A percentile compares a stretch with the other conserved stretches of the same genome.
These are phyloP conservation scores for Acephala macrosclerotiorum DNA, from an alignment of 2,329 filamentous ascomycete genomes.

Conservation along the genomic window DNA sequence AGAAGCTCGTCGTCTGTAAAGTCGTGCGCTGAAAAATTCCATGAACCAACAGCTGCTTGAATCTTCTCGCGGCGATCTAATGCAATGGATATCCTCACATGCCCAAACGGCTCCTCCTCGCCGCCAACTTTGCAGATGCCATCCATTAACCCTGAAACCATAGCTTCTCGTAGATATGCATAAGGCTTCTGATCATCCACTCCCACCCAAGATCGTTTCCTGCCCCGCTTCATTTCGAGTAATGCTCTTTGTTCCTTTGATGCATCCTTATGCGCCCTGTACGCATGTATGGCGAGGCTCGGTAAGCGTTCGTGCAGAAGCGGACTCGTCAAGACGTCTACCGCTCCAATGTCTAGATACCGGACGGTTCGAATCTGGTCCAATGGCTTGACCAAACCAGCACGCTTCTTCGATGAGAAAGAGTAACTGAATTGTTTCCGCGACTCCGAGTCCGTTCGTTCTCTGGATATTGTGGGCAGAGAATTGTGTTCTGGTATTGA, in stretches of 20 bases:
- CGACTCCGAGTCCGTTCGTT: slow-evolving; percentile 30
- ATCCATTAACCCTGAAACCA: slow-evolving; percentile 91
- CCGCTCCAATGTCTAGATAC: slow-evolving; percentile 85
- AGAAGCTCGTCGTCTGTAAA: slow-evolving; percentile 91
- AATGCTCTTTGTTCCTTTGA: slow-evolving; percentile 76
- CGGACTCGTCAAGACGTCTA: slow-evolving; percentile 85
- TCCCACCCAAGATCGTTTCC: slow-evolving; percentile 92
- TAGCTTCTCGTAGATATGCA: slow-evolving; percentile 87
- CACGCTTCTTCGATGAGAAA: slow-evolving; percentile 32
- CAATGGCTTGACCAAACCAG: slow-evolving; percentile 48
- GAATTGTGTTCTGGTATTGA: slow-evolving; percentile 43
- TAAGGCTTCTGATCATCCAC: slow-evolving; percentile 86
- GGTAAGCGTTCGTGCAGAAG: slow-evolving; percentile 77
- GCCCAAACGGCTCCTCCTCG: slow-evolving; percentile 66
- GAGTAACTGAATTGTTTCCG: slow-evolving; percentile 32
- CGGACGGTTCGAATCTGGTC: slow-evolving; percentile 65
- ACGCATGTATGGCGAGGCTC: slow-evolving; percentile 82
- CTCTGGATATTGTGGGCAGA: slow-evolving; percentile 26
- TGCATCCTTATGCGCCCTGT: slow-evolving; percentile 80
- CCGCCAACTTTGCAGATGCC: slow-evolving; percentile 79
- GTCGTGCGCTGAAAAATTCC: slow-evolving; percentile 90
- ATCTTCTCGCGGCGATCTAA: slow-evolving; percentile 71
- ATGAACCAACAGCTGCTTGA: slow-evolving; percentile 70
- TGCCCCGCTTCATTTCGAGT: slow-evolving; percentile 73
- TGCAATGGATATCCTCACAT: slow-evolving; percentile 72